Percentiles rank a stretch among this genome's conserved stretches.
Evolutionary conservation across 1,139 yeast genomes (phyloP).

Genomic region (Geotrichum candidum): DNA sequence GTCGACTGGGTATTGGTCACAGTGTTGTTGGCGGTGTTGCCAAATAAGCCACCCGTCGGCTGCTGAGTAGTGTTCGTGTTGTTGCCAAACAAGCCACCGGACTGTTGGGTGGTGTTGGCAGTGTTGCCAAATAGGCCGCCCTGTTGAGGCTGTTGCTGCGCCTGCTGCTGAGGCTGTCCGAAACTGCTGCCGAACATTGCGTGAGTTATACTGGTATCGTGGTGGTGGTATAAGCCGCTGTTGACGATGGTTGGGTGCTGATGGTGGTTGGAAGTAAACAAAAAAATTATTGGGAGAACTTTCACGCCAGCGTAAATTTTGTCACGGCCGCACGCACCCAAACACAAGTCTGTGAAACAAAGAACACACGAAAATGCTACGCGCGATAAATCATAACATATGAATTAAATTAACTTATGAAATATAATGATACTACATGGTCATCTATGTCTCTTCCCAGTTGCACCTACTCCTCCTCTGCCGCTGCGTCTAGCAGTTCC

Average conservation of each 20-base stretch:
- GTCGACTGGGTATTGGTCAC: not conserved
- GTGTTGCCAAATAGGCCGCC: constrained; percentile 35
- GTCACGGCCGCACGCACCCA: not conserved
- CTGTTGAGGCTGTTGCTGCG: not conserved
- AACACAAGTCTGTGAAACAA: not conserved
- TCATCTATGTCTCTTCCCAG: not conserved
- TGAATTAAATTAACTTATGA: not conserved
- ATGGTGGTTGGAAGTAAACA: not conserved
- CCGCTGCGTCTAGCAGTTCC: not conserved
- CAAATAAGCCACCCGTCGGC: not conserved
- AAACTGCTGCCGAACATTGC: constrained; percentile 24
- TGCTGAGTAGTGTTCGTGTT: constrained; percentile 4
- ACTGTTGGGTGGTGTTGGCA: constrained; percentile 21
- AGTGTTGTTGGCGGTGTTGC: not conserved
- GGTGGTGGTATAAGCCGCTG: not conserved
- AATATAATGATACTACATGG: not conserved
- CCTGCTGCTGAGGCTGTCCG: not conserved
- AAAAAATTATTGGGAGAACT: constrained; percentile 7
- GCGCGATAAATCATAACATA: not conserved
- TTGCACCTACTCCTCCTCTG: not conserved
- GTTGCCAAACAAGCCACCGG: constrained; percentile 29
- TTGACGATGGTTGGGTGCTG: not conserved
- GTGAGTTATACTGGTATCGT: constrained; percentile 3
- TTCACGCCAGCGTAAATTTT: not conserved
- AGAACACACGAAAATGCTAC: not conserved